Evolutionary conservation across 2,329 filamentous ascomycete genomes (phyloP), one percentile per base, ranked within the genome.

Genomic region (Laburnicola sp.): DNA sequence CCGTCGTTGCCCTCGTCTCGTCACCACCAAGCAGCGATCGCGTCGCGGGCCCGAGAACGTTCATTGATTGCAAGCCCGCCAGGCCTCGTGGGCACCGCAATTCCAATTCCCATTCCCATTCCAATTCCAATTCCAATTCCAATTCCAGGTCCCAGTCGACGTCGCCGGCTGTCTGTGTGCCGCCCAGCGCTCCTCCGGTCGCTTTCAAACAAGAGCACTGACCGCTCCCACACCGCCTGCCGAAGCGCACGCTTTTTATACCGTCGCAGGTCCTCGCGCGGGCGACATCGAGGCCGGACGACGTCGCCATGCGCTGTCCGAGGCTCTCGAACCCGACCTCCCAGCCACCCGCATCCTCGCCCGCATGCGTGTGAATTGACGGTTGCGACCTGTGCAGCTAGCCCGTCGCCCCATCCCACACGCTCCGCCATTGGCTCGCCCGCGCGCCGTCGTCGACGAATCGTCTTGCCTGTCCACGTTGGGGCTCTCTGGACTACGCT

Each of bases 221-320:
- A 71, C 70, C 68, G 59, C 59, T 31, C 38, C 56, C 60, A 68
- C 71, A 73, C 71, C 70, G 70, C 71, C 70, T 71, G 64, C 62
- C 59, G 60, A 50, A 63, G 67, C 60, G 69, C 61, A 60, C 61
- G 56, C 59, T 57, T 63, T 65, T 68, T 68, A 65, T 60, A 60
- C 62, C 66, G 59, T 70, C 62, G 60, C 64, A 59, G 54, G 46
- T 58, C 59, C 62, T 60, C 63, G 60, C 64, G 62, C 63, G 59
- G 55, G 54, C 62, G 56, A 51, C 58, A 51, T 53, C 47, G 61
- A 64, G 65, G 65, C 59, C 63, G 63, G 59, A 65, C 47, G 59
- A 64, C 56, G 60, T 70, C 69, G 70, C 67, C 59, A 73, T 73
- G 71, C 69, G 65, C 67, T 71, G 68, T 69, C 60, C 56, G 61